Evolutionary conservation across 73 alveolate genomes (phyloP), one percentile per base, ranked within the genome.

Genomic region (Symbiodinium natans): DNA sequence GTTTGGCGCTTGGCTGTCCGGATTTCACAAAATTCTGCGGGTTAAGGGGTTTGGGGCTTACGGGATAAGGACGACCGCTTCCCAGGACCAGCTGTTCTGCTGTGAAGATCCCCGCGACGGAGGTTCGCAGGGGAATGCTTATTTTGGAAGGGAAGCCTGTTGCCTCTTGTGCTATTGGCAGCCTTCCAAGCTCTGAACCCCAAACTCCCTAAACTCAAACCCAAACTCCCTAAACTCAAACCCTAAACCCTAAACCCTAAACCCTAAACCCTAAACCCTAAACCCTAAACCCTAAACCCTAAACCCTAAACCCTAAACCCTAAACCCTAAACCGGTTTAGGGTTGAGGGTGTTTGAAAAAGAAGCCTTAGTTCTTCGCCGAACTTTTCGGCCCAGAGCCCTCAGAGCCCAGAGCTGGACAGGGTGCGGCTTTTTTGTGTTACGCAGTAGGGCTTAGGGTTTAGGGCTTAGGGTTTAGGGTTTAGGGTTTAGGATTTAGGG

Each of bases 41-140:
- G 59, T 46, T 46, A 6, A 46, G 13, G 59, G 59, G 6, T n/a
- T 46, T 46, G 6, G 59, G 59, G 59, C 59, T 46, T 46, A 46
- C 21, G 59, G 59, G 21, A 46, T 46, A 46, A 46, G 59, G 59
- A 9, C 13, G 21, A 46, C n/a, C 13, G 36, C 77, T 8, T 21
- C 4, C 43, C 84, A 74, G 84, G 84, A 74, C 46, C 84, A 74
- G 84, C 84, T 74, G 23, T 74, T 74, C 46, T n/a, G 40, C 42
- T 74, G 84, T 27, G 84, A 74, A 27, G 84, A 74, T 74, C 84
- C 84, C 2, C 29, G 42, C 25, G 13, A 29, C 42, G 77, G 77
- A 63, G 77, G 77, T 27, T 23, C 29, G 8, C 40, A 9, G 38
- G 31, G 25, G 39, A 2, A n/a, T n/a, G n/a, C 34, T 23, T 17